These are phyloP conservation scores for Dendrocalamus latiflorus DNA, from an alignment of 202 grass and related monocot species.

Conservation along the genomic window DNA sequence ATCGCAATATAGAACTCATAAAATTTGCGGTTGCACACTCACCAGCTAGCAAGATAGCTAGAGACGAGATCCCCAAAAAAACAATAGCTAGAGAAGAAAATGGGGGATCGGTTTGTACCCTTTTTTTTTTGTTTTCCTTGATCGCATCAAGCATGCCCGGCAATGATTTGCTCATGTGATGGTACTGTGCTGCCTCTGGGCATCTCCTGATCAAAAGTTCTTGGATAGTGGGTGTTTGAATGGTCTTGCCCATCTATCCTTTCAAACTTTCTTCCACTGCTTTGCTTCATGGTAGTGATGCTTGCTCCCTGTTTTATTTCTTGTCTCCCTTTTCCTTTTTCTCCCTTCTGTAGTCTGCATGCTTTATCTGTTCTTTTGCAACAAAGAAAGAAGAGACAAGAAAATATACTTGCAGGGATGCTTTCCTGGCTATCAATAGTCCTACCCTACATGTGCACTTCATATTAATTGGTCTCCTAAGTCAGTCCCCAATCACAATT, in stretches of 20 bases:
- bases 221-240: conserved; percentile 1
- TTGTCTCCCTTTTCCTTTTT: background rate
- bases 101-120: background rate
- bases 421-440: conserved; percentile 1
- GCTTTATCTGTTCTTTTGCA: background rate
- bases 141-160: background rate
- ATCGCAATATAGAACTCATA: background rate
- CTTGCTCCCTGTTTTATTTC: background rate
- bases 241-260: background rate
- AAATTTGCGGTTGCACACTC: background rate
- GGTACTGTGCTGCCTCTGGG: background rate
- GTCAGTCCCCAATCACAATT: background rate
- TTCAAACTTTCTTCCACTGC: background rate
- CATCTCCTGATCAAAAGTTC: conserved; percentile 6
- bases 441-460: background rate
- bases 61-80: background rate
- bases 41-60: background rate
- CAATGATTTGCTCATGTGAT: background rate
- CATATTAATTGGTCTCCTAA: background rate
- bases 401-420: background rate
- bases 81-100: background rate
- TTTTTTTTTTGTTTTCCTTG: background rate
- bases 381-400: conserved; percentile 27
- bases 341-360: background rate
- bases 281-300: background rate